Base-by-base conservation (phyloP, 257 asterid genomes). In the Solanum tacnaense region DNA sequence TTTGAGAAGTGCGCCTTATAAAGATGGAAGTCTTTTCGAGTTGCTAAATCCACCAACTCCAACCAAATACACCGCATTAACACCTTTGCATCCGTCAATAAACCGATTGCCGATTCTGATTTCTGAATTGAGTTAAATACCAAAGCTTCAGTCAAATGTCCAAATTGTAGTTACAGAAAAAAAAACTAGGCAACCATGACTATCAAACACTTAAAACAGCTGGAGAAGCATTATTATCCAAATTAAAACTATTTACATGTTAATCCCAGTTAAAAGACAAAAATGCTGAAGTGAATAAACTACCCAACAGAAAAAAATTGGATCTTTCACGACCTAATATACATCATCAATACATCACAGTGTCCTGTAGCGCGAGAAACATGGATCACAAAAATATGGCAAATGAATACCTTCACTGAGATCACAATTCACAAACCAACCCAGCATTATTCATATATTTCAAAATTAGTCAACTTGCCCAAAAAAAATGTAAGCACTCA, bases 61-160 rank as follows among this genome's bases (percentile, higher is more conserved):
- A 79, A 79, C 18, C 65, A 41, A 81, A 23, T 41, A 46, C 27
- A 81, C 27, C 18, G 39, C 70, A 18, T 23, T 49, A 46, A 81
- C 65, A 29, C 85, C 29, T 49, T 27, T 58, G n/a, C 85, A 81
- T 81, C 13, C 12, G 9, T 65, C 41, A 81, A 46, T 65, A 46
- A 46, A 7, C 62, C 39, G 20, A 81, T 81, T 49, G 44, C 44
- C n/a, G 11, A 29, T 49, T 79, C 41, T 49, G 68, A 81, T 49
- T 81, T 46, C 85, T 81, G 68, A 29, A 44, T 9, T 32, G 58
- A 46, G 84, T 78, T 6, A 46, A 49, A 56, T 68, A 86, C 83
- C 16, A 79, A 84, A 89, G 87, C 34, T 78, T 89, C 93, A 85
- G 65, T 10, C 58, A 62, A 27, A 9, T 18, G 27, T 39, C 65